Percentiles rank a stretch among this genome's conserved stretches.
Conservation (phyloP, 1,139 yeast genomes). For the Meyerozyma sp. region DNA sequence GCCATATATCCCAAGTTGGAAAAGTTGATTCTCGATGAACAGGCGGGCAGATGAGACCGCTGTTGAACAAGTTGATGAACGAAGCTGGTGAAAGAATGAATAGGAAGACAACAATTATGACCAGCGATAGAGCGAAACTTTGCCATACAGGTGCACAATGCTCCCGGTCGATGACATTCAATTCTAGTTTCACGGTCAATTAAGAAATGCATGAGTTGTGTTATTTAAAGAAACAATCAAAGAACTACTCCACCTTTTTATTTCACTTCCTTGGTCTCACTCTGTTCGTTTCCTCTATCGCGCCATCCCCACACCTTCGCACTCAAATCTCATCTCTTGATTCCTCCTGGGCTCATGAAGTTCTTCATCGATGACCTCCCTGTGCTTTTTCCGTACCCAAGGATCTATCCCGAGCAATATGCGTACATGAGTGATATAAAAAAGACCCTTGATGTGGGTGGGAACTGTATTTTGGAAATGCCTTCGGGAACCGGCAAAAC, state of each 20-base stretch:
- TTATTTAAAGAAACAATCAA: too few species aligned
- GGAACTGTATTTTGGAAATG: conserved; percentile 97
- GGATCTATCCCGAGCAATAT: conserved; percentile 96
- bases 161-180: too few species aligned
- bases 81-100: too few species aligned
- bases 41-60: background rate
- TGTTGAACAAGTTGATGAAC: too few species aligned
- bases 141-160: too few species aligned
- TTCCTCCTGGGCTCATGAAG: conserved; percentile 32
- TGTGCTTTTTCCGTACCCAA: conserved; percentile 93
- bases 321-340: background rate
- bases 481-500: conserved; percentile 99
- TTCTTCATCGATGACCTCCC: conserved; percentile 94
- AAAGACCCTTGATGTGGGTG: conserved; percentile 90
- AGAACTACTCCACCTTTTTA: background rate
- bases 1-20: conserved; percentile 70
- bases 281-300: background rate
- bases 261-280: background rate
- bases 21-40: conserved; percentile 25
- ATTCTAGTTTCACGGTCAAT: too few species aligned
- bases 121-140: too few species aligned
- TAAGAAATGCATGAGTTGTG: too few species aligned
- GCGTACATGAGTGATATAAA: conserved; percentile 96
- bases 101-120: too few species aligned
- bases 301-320: background rate